Conservation (phyloP, 805 yeast genomes). For the Wickerhamomyces ciferrii region DNA sequence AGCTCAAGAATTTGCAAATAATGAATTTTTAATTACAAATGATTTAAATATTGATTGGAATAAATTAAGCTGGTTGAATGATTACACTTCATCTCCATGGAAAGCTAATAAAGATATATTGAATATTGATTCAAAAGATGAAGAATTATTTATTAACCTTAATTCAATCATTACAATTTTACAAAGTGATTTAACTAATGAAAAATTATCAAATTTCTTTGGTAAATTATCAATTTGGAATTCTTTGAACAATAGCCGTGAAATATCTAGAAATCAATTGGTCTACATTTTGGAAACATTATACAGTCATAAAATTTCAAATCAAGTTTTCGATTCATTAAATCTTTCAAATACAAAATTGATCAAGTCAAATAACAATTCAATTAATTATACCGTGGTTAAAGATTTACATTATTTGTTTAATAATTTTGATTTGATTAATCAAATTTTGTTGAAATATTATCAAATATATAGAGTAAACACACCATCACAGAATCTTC, state of each 20-base stretch:
- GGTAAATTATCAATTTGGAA: conserved; percentile 23
- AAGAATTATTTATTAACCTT: conserved; percentile 24
- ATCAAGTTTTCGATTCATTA: conserved; percentile 27
- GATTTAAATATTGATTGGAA: conserved; percentile 29
- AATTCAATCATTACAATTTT: conserved; percentile 34
- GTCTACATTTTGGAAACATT: conserved; percentile 25
- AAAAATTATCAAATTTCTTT: conserved; percentile 28
- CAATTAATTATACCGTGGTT: conserved; percentile 28
- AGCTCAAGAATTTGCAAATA: conserved; percentile 25
- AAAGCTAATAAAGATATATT: conserved; percentile 1
- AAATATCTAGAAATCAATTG: conserved; percentile 31
- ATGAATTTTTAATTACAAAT: conserved; percentile 22
- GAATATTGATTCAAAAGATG: conserved; percentile 10
- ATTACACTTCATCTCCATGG: conserved; percentile 20
- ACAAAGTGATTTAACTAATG: conserved; percentile 34
- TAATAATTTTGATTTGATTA: conserved; percentile 31
- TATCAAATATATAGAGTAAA: conserved; percentile 8
- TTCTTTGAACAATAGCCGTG: conserved; percentile 21
- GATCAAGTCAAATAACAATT: conserved; percentile 24
- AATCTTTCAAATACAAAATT: conserved; percentile 23
- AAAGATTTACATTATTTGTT: conserved; percentile 34
- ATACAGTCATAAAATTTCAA: conserved; percentile 33
- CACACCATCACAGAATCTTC: conserved; percentile 17
- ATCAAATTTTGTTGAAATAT: conserved; percentile 25
- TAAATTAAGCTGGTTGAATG: conserved; percentile 21